phyloP scores from a whole-genome alignment of 495 filamentous ascomycete species.

The Penicillium mononematosum region DNA sequence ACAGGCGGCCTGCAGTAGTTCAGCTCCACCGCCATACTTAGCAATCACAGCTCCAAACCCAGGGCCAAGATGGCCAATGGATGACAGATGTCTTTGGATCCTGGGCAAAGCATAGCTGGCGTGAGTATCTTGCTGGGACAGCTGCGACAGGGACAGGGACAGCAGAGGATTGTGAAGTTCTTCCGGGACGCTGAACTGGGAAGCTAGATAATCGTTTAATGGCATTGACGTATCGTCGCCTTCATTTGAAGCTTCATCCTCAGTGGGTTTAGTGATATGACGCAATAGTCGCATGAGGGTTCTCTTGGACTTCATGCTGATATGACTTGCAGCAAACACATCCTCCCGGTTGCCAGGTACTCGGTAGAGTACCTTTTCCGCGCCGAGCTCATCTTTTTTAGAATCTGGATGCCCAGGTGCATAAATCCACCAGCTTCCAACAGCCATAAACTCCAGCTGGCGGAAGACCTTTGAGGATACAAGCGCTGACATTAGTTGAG shows the following conservation, averaged over 20 bases:
- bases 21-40: conserved; percentile 91
- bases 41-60: conserved; percentile 83
- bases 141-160: conserved; percentile 74
- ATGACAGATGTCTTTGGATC: conserved; percentile 78
- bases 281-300: conserved; percentile 85
- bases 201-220: conserved; percentile 62
- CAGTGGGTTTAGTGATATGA: conserved; percentile 46
- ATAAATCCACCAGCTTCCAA: conserved; percentile 91
- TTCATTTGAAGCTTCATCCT: conserved; percentile 26
- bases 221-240: conserved; percentile 41
- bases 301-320: conserved; percentile 75
- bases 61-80: conserved; percentile 80
- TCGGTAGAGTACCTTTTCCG: conserved; percentile 45
- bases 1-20: conserved; percentile 89
- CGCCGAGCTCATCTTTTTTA: conserved; percentile 9
- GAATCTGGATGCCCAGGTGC: conserved; percentile 18
- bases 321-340: conserved; percentile 69
- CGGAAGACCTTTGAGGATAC: conserved; percentile 84
- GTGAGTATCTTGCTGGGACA: conserved; percentile 52
- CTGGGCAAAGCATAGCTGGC: conserved; percentile 64
- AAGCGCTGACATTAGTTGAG: conserved; percentile 68
- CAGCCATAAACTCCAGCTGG: conserved; percentile 89
- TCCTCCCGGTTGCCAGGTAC: conserved; percentile 87
- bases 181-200: conserved; percentile 70
- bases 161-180: conserved; percentile 69